phyloP scores from a whole-genome alignment of 495 filamentous ascomycete genomes.

The Oidiodendron maius region DNA sequence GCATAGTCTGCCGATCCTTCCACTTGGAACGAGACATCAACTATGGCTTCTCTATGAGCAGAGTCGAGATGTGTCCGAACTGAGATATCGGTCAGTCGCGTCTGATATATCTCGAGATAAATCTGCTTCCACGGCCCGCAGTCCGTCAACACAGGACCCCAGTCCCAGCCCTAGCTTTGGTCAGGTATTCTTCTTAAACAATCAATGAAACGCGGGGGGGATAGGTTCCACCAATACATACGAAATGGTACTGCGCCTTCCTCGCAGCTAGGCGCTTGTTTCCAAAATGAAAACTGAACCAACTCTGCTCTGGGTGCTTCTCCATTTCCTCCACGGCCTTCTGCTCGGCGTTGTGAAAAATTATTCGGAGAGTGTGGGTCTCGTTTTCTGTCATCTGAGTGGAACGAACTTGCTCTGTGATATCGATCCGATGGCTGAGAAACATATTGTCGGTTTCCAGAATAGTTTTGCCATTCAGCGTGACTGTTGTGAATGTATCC shows the following conservation, averaged over 20 bases:
- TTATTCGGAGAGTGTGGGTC: neutral
- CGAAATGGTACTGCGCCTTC: neutral
- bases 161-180: conserved; percentile 32
- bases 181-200: conserved; percentile 18
- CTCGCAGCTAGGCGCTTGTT: neutral
- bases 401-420: neutral
- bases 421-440: neutral
- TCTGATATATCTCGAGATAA: conserved; percentile 54
- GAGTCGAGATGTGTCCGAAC: conserved; percentile 39
- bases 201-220: too few relatives aligned
- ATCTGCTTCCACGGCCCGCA: conserved; percentile 69
- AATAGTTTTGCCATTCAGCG: neutral
- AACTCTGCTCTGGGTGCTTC: neutral
- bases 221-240: too few relatives aligned
- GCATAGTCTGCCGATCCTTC: too few relatives aligned
- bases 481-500: neutral
- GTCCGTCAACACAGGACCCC: conserved; percentile 68
- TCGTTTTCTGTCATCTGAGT: too few relatives aligned
- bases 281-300: neutral
- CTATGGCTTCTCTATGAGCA: conserved; percentile 30
- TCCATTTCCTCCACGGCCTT: neutral
- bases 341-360: neutral
- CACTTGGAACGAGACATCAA: conserved; percentile 6
- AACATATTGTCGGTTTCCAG: neutral
- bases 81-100: conserved; percentile 50